Base-by-base conservation (phyloP, 2,329 filamentous ascomycete genomes). In the Cladosporium sp. region DNA sequence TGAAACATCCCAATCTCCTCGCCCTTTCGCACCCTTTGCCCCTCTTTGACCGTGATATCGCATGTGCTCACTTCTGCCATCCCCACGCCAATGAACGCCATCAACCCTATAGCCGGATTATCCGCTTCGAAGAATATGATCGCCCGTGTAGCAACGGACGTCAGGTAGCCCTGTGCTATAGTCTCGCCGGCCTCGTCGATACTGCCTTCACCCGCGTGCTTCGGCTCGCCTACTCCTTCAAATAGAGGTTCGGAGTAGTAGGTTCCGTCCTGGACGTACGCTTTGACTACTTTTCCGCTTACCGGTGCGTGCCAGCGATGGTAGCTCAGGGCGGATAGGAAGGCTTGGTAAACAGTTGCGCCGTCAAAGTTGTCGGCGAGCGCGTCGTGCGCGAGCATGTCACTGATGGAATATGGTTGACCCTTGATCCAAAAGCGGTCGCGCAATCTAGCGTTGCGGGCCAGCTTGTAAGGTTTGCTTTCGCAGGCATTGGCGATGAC, bases 11-110 rank as follows among this genome's bases (percentile, higher is more conserved):
- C 86, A 34, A 83, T 73, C 70, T 89, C 71, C 4, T 89, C 79
- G 1, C 87, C 87, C 73, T 89, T 89, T 47, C 73, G 73, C 13
- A 90, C 62, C 47, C 76, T 74, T 63, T 89, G 76, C 0, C 84
- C 85, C 61, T 83, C 79, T 58, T 75, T 75, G 9, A 88, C 84
- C 0, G 80, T 85, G 43, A 88, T 82, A 45, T 89, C 84, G 60
- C 85, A 89, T 0, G 84, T 68, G 27, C 79, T 84, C 11, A 89
- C 86, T 68, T 91, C 86, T 37, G 82, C 83, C 86, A 90, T 89
- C 1, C 86, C 87, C 3, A 90, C 78, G 1, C 79, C 82, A 11
- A 90, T 71, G 56, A 89, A 85, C 0, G 78, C 83, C 74, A 90
- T 79, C 27, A 89, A 68, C 0, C 86, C 86, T 32, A 89, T 82